phyloP scores from a whole-genome alignment of 352 stramenopile genomes.

The Pythium aphanidermatum region DNA sequence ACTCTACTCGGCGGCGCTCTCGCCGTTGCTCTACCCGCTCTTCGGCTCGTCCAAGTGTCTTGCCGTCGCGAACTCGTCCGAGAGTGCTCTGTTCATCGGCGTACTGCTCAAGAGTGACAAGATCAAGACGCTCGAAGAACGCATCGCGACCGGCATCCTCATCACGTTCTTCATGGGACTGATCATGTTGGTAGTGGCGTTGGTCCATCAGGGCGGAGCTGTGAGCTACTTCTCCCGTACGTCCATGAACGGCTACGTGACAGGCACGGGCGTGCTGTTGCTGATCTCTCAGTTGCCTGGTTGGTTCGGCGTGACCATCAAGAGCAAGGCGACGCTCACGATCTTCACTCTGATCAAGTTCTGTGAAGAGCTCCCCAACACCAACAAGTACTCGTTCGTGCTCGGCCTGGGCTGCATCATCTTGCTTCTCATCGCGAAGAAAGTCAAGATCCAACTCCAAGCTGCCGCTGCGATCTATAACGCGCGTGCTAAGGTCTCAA shows the following conservation, averaged over 20 bases:
- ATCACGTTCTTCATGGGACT: constrained; percentile 60
- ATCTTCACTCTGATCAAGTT: constrained; percentile 57
- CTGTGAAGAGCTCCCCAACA: constrained; percentile 30
- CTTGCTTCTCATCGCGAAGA: constrained; percentile 24
- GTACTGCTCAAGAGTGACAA: constrained; percentile 48
- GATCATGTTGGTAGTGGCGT: constrained; percentile 49
- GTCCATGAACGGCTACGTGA: constrained; percentile 71
- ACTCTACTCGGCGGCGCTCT: constrained; percentile 62
- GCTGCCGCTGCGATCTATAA: too few species aligned
- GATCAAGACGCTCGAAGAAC: constrained; percentile 43
- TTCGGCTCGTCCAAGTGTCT: constrained; percentile 59
- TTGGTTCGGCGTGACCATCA: constrained; percentile 48
- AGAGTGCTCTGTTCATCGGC: constrained; percentile 59
- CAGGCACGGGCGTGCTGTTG: constrained; percentile 56
- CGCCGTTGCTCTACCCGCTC: constrained; percentile 65
- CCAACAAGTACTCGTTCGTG: constrained; percentile 45
- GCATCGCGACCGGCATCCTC: constrained; percentile 57
- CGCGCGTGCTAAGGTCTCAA: neutral
- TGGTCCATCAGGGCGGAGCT: constrained; percentile 53
- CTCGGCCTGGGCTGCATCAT: constrained; percentile 42
- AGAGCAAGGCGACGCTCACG: constrained; percentile 35
- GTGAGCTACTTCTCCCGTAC: constrained; percentile 70
- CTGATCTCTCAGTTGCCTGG: constrained; percentile 54
- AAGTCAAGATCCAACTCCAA: constrained; percentile 9
- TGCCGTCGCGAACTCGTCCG: constrained; percentile 59